These are phyloP conservation scores for Trichosporon sp. DNA, from an alignment of 1,284 basidiomycete species.

Conservation along the genomic window DNA sequence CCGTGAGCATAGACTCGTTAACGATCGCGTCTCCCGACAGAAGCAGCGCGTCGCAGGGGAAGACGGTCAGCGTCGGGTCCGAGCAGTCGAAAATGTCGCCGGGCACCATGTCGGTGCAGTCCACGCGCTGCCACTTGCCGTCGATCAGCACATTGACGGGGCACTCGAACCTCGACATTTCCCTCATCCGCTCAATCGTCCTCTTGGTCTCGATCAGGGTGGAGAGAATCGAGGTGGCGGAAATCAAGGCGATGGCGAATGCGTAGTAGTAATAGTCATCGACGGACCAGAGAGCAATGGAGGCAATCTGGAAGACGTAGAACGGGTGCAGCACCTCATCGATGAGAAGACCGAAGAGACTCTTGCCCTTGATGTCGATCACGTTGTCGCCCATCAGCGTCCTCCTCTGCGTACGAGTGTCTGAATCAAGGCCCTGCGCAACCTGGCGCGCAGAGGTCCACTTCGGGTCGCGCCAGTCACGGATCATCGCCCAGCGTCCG, in stretches of 20 bases:
- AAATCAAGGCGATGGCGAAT: conserved; percentile 93
- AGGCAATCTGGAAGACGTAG: conserved; percentile 97
- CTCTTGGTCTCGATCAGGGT: conserved; percentile 91
- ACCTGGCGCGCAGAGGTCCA: conserved; percentile 66
- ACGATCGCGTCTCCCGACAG: conserved; percentile 58
- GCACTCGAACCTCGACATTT: conserved; percentile 92
- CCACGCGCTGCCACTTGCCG: conserved; percentile 65
- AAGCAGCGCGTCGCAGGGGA: conserved; percentile 78
- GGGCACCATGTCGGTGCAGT: conserved; percentile 80
- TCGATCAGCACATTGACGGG: conserved; percentile 68
- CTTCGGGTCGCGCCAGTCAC: conserved; percentile 85
- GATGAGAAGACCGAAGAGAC: conserved; percentile 71
- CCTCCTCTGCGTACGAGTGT: conserved; percentile 61
- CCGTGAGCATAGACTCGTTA: conserved; percentile 80
- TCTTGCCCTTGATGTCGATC: conserved; percentile 88
- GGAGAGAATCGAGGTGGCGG: conserved; percentile 74
- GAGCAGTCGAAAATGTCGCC: conserved; percentile 91
- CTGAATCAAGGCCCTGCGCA: conserved; percentile 60
- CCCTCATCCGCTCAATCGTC: conserved; percentile 90
- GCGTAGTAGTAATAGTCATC: conserved; percentile 98
- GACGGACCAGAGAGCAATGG: conserved; percentile 86
- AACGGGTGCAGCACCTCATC: conserved; percentile 96
- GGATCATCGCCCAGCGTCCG: conserved; percentile 76
- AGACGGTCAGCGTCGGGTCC: conserved; percentile 64
- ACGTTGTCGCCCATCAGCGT: conserved; percentile 80